Conservation (phyloP, 331 rosid genomes). For the Telfairia occidentalis region DNA sequence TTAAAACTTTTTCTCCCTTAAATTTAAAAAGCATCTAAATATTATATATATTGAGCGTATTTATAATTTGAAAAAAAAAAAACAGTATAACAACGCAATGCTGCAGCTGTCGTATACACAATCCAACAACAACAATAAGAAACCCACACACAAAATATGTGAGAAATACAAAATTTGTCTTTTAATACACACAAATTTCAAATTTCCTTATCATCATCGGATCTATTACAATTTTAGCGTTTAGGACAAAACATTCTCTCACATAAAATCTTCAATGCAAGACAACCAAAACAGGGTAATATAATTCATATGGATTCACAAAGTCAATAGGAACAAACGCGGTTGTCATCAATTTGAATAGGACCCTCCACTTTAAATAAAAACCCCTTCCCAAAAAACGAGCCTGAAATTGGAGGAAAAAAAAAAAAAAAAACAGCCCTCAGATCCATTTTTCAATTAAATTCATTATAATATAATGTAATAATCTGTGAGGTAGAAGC, state of each 20-base stretch:
- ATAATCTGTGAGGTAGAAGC: neutral
- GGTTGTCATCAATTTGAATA: slow-evolving; percentile 25
- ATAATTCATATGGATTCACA: slow-evolving; percentile 2
- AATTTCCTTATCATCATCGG: neutral
- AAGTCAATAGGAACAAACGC: slow-evolving; percentile 38
- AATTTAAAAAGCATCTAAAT: no score
- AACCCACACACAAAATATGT: neutral
- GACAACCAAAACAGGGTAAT: slow-evolving; percentile 6
- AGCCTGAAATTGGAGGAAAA: neutral
- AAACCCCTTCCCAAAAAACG: neutral
- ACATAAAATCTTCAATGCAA: neutral
- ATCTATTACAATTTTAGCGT: neutral
- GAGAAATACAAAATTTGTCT: neutral
- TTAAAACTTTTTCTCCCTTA: no score
- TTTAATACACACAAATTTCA: neutral
- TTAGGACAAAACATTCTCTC: neutral
- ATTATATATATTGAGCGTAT: no score
- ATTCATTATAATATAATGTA: no score
- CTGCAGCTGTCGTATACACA: neutral
- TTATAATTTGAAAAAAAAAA: no score
- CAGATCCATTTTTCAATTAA: neutral
- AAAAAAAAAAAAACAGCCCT: neutral
- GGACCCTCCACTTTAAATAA: slow-evolving; percentile 43
- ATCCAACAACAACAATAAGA: neutral
- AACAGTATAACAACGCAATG: neutral